Evolutionary conservation across 208 protist genomes (phyloP).

Genomic region (Balamuthia mandrillaris): DNA sequence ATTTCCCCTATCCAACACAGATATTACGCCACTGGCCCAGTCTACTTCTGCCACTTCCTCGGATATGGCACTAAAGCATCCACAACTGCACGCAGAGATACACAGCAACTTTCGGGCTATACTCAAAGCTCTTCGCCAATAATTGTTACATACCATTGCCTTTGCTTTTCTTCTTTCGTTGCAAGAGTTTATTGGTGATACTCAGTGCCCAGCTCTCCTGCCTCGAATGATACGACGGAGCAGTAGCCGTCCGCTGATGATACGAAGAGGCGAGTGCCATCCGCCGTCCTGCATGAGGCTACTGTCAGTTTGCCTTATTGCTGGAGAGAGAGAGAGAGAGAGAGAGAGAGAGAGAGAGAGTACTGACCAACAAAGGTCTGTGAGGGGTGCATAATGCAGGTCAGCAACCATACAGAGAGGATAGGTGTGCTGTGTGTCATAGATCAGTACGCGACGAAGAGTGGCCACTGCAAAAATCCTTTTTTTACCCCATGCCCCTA

Average conservation of each 20-base stretch:
- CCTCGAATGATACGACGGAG: not conserved
- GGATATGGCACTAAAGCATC: not conserved
- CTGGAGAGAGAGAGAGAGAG: not conserved
- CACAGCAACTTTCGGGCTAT: not conserved
- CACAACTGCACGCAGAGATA: conserved; percentile 1
- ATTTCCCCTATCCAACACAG: not conserved
- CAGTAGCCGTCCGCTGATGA: not conserved
- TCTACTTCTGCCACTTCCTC: not conserved
- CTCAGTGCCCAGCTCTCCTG: not conserved
- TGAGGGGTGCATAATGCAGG: conserved; percentile 9
- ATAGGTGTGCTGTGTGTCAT: conserved; percentile 23
- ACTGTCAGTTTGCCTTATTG: not conserved
- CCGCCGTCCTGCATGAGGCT: not conserved
- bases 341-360: not conserved
- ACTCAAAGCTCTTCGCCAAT: no score
- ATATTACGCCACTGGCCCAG: not conserved
- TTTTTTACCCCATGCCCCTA: not conserved
- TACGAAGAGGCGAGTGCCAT: not conserved
- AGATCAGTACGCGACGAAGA: not conserved
- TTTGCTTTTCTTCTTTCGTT: no score
- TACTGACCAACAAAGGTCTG: conserved; percentile 1
- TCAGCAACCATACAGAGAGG: not conserved
- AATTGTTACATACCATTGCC: no score
- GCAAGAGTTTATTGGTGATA: no score
- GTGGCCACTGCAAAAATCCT: conserved; percentile 26